A percentile compares a stretch with the other conserved stretches of the same genome.
Conservation (phyloP, 2,329 filamentous ascomycete species). For the Purpureocillium takamizusanense region DNA sequence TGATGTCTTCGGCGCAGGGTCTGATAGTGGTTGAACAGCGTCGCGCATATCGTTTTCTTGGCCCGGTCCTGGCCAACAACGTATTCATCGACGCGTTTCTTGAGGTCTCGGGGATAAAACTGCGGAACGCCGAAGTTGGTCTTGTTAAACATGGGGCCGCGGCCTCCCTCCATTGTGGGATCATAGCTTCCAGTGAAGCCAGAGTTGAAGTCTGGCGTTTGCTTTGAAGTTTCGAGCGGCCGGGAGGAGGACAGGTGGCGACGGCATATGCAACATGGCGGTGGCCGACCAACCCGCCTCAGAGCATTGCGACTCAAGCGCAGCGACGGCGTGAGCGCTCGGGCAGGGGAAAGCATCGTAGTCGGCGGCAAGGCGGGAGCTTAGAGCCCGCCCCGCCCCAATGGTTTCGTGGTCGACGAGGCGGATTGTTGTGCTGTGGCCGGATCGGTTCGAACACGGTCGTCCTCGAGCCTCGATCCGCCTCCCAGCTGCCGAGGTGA, state of each 20-base stretch:
- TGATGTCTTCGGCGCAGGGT: slow-evolving; percentile 70
- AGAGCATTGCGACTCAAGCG: background rate
- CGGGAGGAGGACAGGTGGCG: slow-evolving; percentile 16
- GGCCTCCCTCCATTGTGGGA: slow-evolving; percentile 39
- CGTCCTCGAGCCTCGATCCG: no score
- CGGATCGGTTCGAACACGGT: no score
- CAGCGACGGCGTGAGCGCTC: slow-evolving; percentile 24
- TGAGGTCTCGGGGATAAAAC: slow-evolving; percentile 62
- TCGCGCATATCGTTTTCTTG: slow-evolving; percentile 86
- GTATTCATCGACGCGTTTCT: slow-evolving; percentile 88
- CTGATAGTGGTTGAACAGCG: slow-evolving; percentile 96
- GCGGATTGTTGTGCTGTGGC: no score
- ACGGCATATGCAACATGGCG: background rate
- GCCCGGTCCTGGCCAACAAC: slow-evolving; percentile 93
- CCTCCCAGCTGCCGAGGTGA: no score
- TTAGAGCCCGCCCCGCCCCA: no score
- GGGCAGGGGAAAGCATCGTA: slow-evolving; percentile 18
- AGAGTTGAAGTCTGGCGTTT: slow-evolving; percentile 42
- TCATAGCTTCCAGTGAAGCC: slow-evolving; percentile 54
- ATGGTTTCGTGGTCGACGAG: no score
- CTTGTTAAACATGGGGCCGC: slow-evolving; percentile 53
- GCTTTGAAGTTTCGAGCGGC: slow-evolving; percentile 21
- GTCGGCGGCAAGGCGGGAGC: no score
- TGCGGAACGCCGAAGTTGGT: slow-evolving; percentile 49
- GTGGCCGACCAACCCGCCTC: background rate